Conservation (phyloP, 2,329 filamentous ascomycete species). For the Fusarium phyllophilum region DNA sequence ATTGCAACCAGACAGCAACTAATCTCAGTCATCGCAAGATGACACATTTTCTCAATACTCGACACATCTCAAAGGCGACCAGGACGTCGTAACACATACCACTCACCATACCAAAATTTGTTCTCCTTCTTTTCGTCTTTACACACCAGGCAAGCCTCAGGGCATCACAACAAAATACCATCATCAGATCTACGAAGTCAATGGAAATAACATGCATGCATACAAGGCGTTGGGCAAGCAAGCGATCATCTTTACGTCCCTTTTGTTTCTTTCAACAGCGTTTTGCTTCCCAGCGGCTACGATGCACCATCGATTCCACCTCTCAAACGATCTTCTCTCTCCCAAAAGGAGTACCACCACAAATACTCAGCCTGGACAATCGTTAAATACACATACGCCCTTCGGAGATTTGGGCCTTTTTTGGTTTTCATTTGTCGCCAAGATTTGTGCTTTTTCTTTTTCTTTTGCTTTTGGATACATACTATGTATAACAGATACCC, state of each 20-base stretch:
- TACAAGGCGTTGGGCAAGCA: conserved; percentile 41
- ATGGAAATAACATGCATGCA: conserved; percentile 36
- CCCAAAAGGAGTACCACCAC: neutral
- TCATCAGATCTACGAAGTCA: conserved; percentile 30
- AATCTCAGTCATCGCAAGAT: neutral
- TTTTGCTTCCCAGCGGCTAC: conserved; percentile 29
- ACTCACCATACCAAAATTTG: conserved; percentile 20
- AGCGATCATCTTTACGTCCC: conserved; percentile 35
- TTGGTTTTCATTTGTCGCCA: conserved; percentile 36
- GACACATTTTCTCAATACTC: neutral
- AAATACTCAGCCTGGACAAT: conserved; percentile 25
- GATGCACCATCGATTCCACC: conserved; percentile 25
- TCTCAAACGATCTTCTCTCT: conserved; percentile 19
- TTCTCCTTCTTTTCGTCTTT: conserved; percentile 12
- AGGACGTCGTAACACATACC: conserved; percentile 17
- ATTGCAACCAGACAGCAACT: conserved; percentile 54
- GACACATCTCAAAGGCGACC: conserved; percentile 8
- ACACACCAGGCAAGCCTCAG: conserved; percentile 33
- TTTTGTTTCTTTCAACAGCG: conserved; percentile 19
- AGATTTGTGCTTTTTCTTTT: conserved; percentile 27
- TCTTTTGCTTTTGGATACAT: conserved; percentile 34
- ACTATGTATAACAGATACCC: conserved; percentile 46
- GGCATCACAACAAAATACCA: conserved; percentile 25
- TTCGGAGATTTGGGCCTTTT: conserved; percentile 13
- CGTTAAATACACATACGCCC: conserved; percentile 5